These are phyloP conservation scores for Candida nemodendra DNA, from an alignment of 805 yeast species.

Conservation along the genomic window DNA sequence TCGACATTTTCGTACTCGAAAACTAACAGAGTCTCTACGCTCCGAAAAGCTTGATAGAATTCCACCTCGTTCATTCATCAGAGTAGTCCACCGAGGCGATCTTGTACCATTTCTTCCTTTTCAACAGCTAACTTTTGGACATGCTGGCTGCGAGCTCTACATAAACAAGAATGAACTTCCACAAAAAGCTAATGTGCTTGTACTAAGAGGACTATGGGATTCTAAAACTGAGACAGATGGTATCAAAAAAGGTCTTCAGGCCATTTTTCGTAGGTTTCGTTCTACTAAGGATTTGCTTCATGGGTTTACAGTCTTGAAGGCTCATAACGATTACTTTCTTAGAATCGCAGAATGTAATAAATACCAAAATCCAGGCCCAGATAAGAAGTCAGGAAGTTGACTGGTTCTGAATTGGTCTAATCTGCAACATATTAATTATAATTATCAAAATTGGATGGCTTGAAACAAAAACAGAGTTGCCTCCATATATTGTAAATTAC, in stretches of 20 bases:
- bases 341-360: constrained; percentile 1
- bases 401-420: no score
- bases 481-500: background rate
- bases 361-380: background rate
- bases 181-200: constrained; percentile 23
- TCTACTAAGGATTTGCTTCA: constrained; percentile 5
- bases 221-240: constrained; percentile 1
- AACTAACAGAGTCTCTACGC: background rate
- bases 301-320: constrained; percentile 4
- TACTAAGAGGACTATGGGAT: constrained; percentile 20
- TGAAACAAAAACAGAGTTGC: background rate
- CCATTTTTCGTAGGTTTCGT: constrained; percentile 1
- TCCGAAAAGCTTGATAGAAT: background rate
- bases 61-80: constrained; percentile 39
- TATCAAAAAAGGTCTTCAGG: constrained; percentile 1
- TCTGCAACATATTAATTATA: no score
- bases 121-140: constrained; percentile 35
- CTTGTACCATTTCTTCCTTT: constrained; percentile 62
- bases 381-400: no score
- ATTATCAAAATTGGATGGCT: no score
- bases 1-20: constrained; percentile 40
- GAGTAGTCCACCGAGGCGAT: constrained; percentile 60
- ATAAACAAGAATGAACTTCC: constrained; percentile 41
- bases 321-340: constrained; percentile 13
- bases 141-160: constrained; percentile 52